phyloP scores from a whole-genome alignment of 2,329 filamentous ascomycete species.

The Phyllosticta paracitricarpa region DNA sequence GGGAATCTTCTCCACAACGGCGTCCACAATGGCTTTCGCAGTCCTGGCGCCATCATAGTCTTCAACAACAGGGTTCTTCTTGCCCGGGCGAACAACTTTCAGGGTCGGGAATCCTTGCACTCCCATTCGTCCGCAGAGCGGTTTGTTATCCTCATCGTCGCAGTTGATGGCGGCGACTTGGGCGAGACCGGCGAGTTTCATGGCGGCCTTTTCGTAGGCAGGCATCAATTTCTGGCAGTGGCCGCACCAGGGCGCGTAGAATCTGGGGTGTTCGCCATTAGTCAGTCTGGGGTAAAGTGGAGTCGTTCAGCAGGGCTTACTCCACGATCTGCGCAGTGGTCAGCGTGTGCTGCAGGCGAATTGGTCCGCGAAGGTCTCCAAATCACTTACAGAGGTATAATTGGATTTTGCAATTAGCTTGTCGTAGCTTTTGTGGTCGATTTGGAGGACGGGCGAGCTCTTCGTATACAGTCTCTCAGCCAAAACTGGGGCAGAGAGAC shows the following conservation, averaged over 20 bases:
- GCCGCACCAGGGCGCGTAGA: slow-evolving; percentile 96
- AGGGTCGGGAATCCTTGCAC: slow-evolving; percentile 92
- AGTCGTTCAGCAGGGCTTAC: slow-evolving; percentile 9
- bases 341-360: neutral
- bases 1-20: slow-evolving; percentile 76
- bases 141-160: slow-evolving; percentile 87
- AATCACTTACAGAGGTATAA: slow-evolving; percentile 68
- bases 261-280: slow-evolving; percentile 45
- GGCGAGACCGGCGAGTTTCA: slow-evolving; percentile 78
- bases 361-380: neutral
- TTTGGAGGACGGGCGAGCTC: slow-evolving; percentile 75
- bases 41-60: slow-evolving; percentile 80
- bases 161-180: slow-evolving; percentile 94
- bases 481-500: slow-evolving; percentile 55
- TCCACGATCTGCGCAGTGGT: slow-evolving; percentile 19
- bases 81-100: slow-evolving; percentile 81
- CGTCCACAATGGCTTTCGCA: slow-evolving; percentile 80
- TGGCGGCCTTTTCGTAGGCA: slow-evolving; percentile 88
- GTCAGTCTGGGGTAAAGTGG: slow-evolving; percentile 3
- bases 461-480: slow-evolving; percentile 73
- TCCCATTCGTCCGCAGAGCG: slow-evolving; percentile 73
- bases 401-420: slow-evolving; percentile 79
- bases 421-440: slow-evolving; percentile 71
- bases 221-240: slow-evolving; percentile 96
- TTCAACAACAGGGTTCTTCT: slow-evolving; percentile 77